Conservation (phyloP, 1,139 yeast genomes). For the Blastobotrys ciferrii region DNA sequence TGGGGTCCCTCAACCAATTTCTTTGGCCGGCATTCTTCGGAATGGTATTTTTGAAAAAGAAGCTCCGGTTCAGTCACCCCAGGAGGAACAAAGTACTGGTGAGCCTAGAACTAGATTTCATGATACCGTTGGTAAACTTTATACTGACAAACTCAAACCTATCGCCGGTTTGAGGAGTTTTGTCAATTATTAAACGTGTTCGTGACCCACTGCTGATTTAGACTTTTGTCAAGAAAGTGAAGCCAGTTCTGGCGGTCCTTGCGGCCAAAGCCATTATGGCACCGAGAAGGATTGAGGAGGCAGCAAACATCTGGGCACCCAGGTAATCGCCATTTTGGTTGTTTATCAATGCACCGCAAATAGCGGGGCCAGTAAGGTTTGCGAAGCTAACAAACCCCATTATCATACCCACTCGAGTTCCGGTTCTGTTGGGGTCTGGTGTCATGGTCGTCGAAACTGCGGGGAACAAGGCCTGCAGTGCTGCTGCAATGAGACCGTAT, state of each 20-base stretch:
- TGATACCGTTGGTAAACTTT: no score
- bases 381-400: constrained; percentile 55
- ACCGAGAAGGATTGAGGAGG: neutral
- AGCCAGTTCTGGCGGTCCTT: neutral
- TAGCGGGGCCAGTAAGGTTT: constrained; percentile 51
- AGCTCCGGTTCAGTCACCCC: no score
- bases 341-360: constrained; percentile 47
- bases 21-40: no score
- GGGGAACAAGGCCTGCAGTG: constrained; percentile 45
- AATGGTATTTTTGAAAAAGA: no score
- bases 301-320: constrained; percentile 23
- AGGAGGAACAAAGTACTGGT: no score
- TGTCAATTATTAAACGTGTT: no score
- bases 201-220: no score
- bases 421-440: constrained; percentile 38
- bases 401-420: constrained; percentile 57
- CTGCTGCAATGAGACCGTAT: constrained; percentile 51
- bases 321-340: constrained; percentile 22
- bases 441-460: constrained; percentile 50
- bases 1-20: no score
- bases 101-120: no score
- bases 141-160: no score
- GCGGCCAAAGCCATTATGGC: neutral
- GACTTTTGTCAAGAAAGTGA: neutral
- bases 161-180: no score